Percentiles rank a stretch among this genome's conserved stretches.
Conservation (phyloP, 441 rosid genomes). For the Biscutella laevigata region DNA sequence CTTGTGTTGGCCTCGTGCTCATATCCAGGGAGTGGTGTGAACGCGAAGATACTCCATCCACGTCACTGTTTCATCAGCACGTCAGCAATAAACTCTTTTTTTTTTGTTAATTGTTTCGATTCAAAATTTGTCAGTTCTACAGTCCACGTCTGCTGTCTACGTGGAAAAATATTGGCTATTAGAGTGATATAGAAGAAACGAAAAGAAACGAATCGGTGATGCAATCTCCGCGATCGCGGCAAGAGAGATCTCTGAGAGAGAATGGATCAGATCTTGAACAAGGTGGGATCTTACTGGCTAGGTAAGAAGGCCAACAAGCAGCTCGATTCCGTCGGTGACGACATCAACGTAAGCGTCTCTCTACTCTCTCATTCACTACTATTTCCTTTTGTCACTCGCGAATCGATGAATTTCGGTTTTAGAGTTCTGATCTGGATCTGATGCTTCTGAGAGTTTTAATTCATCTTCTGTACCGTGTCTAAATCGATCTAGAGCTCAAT, state of each 20-base stretch:
- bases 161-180: conserved; percentile 7
- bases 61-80: neutral
- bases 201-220: neutral
- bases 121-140: neutral
- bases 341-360: conserved; percentile 38
- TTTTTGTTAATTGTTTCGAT: too few species aligned
- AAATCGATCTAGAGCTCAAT: neutral
- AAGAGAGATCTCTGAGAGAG: conserved; percentile 11
- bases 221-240: too few species aligned
- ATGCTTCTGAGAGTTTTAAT: neutral
- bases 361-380: neutral
- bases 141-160: conserved; percentile 3
- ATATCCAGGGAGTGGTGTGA: conserved; percentile 16
- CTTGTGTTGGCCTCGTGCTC: conserved; percentile 57
- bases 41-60: conserved; percentile 12
- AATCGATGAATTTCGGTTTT: neutral
- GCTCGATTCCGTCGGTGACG: conserved; percentile 69
- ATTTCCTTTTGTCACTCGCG: neutral
- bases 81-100: neutral
- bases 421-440: conserved; percentile 6
- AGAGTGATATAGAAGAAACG: neutral
- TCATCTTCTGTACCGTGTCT: neutral
- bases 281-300: conserved; percentile 71
- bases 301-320: conserved; percentile 58
- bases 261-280: conserved; percentile 72